Base-by-base conservation (phyloP, 768 basidiomycete species). In the Lepiota brunneoincarnata region DNA sequence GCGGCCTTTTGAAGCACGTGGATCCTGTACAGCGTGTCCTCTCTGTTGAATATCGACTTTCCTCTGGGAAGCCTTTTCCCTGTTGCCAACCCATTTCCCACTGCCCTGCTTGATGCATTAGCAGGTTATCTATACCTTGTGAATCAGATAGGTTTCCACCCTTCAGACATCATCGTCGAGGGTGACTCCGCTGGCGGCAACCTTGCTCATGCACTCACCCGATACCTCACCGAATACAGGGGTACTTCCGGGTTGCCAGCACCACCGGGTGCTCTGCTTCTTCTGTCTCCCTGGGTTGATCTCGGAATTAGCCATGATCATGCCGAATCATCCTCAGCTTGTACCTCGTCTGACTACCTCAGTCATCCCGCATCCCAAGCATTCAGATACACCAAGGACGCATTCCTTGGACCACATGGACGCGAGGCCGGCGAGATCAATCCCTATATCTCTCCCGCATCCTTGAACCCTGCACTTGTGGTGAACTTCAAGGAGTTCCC, bases 121-220 rank as follows among this genome's bases (percentile, higher is more conserved):
- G 80, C 86, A 1, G 89, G 85, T 6, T 93, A 91, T 66, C 69
- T 77, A 42, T 86, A 91, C 65, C 83, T 91, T 18, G 74, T 87
- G 35, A 71, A 78, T 45, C 69, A 62, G 7, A 69, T 86, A 23
- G 80, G 82, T 0, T 84, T 89, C 63, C 58, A 72, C 1, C 79
- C 88, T 0, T 65, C 71, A 15, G 70, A 88, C 59, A 84, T 93
- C 61, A 74, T 89, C 51, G 46, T 91, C 18, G 74, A 73, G 17
- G 91, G 90, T 2, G 89, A 93, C 64, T 91, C 87, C 1, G 88
- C 90, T 0, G 90, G 91, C 2, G 91, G 77, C 4, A 87, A 91
- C 66, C 79, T 91, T 21, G 81, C 82, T 0, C 74, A 82, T 31
- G 82, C 84, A 0, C 73, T 89, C 39, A 77, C 73, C 7, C 82